Conservation (phyloP, 1,284 basidiomycete genomes). For the Rhodofomes roseus region DNA sequence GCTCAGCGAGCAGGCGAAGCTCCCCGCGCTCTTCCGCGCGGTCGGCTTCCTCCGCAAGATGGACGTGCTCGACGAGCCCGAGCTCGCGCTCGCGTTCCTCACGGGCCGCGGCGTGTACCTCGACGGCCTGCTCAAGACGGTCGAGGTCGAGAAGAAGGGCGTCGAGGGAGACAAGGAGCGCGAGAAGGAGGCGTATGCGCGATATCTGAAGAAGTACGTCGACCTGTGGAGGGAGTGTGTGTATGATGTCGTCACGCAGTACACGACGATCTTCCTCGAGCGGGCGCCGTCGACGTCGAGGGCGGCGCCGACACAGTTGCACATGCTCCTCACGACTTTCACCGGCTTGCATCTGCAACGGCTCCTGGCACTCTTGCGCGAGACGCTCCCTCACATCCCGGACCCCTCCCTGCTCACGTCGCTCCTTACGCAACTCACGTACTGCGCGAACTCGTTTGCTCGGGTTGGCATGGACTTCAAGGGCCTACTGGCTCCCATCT, state of each 20-base stretch:
- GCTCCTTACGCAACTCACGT: constrained; percentile 87
- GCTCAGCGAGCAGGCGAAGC: constrained; percentile 81
- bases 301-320: constrained; percentile 28
- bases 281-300: constrained; percentile 27
- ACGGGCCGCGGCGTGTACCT: constrained; percentile 58
- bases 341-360: constrained; percentile 48
- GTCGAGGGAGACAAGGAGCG: constrained; percentile 36
- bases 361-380: constrained; percentile 54
- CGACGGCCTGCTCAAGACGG: constrained; percentile 36
- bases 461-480: constrained; percentile 90
- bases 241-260: constrained; percentile 89
- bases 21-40: constrained; percentile 87
- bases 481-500: constrained; percentile 56
- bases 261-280: constrained; percentile 85
- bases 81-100: constrained; percentile 68
- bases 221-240: constrained; percentile 91
- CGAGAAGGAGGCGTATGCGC: constrained; percentile 66
- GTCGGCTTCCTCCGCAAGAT: constrained; percentile 83
- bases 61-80: constrained; percentile 56
- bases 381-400: constrained; percentile 47
- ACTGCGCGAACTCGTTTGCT: constrained; percentile 88
- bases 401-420: constrained; percentile 73
- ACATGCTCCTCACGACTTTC: constrained; percentile 52
- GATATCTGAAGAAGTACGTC: constrained; percentile 83
- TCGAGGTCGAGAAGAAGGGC: constrained; percentile 38